These are phyloP conservation scores for Phytophthora fragariaefolia DNA, from an alignment of 352 stramenopile genomes.

Conservation along the genomic window DNA sequence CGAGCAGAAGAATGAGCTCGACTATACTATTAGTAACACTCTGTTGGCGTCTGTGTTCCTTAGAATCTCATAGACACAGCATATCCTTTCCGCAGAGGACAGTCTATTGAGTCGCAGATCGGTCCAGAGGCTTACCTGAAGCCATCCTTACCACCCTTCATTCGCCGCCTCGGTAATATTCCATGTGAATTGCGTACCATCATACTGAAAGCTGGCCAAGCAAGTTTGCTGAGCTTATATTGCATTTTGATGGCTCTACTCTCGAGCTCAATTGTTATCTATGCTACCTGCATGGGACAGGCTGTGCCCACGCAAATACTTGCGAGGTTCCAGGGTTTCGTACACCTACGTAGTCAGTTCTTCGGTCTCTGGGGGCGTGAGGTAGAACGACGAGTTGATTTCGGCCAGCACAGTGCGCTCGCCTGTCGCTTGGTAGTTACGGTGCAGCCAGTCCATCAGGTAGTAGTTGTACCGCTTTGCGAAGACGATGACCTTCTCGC, in stretches of 20 bases:
- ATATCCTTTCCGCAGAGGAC: too few species aligned
- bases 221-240: constrained; percentile 1
- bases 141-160: too few species aligned
- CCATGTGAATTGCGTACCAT: background rate
- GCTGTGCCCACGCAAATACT: background rate
- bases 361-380: constrained; percentile 36
- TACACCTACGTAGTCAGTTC: constrained; percentile 23
- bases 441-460: constrained; percentile 48
- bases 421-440: constrained; percentile 44
- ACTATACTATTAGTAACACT: too few species aligned
- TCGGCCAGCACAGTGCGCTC: constrained; percentile 43
- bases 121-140: too few species aligned
- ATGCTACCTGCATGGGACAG: background rate
- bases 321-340: background rate
- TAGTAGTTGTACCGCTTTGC: constrained; percentile 52
- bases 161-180: too few species aligned
- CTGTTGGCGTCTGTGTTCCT: too few species aligned
- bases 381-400: constrained; percentile 47
- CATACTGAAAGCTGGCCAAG: background rate
- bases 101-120: too few species aligned
- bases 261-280: constrained; percentile 10
- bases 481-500: constrained; percentile 48
- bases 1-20: too few species aligned
- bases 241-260: constrained; percentile 9
- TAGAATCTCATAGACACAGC: too few species aligned